These are phyloP conservation scores for Sanghuangporus weigelae DNA, from an alignment of 1,284 basidiomycete species.

Conservation along the genomic window DNA sequence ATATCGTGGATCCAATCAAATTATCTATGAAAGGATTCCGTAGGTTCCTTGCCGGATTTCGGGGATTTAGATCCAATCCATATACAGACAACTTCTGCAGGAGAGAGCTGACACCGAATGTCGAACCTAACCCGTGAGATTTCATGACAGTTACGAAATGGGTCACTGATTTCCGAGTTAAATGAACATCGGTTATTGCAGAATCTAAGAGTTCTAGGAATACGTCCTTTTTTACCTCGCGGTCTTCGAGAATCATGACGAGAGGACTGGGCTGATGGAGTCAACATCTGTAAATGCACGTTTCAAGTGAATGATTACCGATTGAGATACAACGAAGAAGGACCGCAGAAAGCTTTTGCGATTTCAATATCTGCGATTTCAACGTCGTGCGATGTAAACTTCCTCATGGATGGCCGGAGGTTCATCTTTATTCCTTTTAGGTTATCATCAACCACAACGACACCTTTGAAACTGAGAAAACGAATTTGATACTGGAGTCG, in stretches of 20 bases:
- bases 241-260: constrained; percentile 66
- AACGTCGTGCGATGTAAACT: constrained; percentile 51
- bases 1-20: constrained; percentile 47
- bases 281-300: not conserved
- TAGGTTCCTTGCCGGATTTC: constrained; percentile 29
- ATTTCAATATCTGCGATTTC: constrained; percentile 62
- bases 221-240: constrained; percentile 45
- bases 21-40: constrained; percentile 56
- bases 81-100: constrained; percentile 44
- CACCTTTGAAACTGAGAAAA: constrained; percentile 73
- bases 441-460: constrained; percentile 58
- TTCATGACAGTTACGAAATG: constrained; percentile 44
- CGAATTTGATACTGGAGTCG: constrained; percentile 62
- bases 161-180: constrained; percentile 47
- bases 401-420: constrained; percentile 67
- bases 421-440: constrained; percentile 54
- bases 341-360: constrained; percentile 51
- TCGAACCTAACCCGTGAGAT: constrained; percentile 45
- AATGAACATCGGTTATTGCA: constrained; percentile 46
- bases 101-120: constrained; percentile 45
- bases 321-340: constrained; percentile 57
- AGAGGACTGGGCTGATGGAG: constrained; percentile 41
- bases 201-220: constrained; percentile 53
- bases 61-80: constrained; percentile 42
- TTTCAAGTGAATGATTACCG: constrained; percentile 35